phyloP scores from a whole-genome alignment of 208 protist species.

The Crithidia sp. region DNA sequence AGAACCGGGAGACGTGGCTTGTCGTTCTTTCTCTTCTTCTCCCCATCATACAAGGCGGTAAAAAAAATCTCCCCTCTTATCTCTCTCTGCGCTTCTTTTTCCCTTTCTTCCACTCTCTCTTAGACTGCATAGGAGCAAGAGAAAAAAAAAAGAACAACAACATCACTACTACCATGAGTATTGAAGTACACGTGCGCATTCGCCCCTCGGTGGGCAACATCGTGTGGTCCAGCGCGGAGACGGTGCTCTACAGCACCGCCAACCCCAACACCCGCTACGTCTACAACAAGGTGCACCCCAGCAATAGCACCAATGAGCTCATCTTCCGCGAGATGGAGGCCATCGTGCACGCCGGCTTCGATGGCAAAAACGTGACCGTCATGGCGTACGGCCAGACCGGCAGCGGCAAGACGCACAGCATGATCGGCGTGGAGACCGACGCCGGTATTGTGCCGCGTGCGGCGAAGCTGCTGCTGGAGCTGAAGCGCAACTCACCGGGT shows the following conservation, averaged over 20 bases:
- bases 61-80: too few relatives aligned
- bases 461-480: conserved; percentile 71
- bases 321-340: conserved; percentile 85
- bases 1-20: too few relatives aligned
- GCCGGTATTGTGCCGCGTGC: conserved; percentile 52
- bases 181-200: conserved; percentile 89
- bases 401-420: conserved; percentile 93
- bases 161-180: conserved; percentile 56
- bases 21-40: too few relatives aligned
- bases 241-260: conserved; percentile 81
- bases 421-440: conserved; percentile 70
- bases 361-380: conserved; percentile 81
- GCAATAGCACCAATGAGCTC: conserved; percentile 70
- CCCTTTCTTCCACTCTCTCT: background rate
- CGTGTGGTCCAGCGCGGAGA: conserved; percentile 85
- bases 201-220: conserved; percentile 60
- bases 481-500: conserved; percentile 49
- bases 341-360: conserved; percentile 76
- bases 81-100: background rate
- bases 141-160: conserved; percentile 7
- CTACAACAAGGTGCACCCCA: conserved; percentile 89
- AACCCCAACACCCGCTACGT: conserved; percentile 82
- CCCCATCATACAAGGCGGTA: too few relatives aligned
- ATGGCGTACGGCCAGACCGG: conserved; percentile 93
- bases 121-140: background rate